Conservation (phyloP, 495 filamentous ascomycete genomes). For the Trichocladium uniseriatum region DNA sequence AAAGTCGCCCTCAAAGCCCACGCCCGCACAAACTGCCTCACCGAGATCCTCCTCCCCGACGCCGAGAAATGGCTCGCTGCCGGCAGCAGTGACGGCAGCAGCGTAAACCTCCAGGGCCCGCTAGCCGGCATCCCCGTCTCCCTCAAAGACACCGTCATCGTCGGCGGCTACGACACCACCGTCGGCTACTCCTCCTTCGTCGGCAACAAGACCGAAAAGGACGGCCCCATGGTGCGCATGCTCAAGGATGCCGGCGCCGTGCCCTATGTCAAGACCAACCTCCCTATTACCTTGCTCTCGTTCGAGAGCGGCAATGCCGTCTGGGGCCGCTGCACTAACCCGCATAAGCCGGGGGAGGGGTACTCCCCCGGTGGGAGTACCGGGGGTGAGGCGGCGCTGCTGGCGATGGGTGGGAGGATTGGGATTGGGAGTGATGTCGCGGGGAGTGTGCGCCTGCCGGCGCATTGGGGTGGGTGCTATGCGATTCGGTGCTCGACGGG, state of each 20-base stretch:
- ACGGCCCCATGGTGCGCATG: constrained; percentile 67
- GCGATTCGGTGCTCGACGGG: constrained; percentile 88
- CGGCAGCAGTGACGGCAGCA: constrained; percentile 18
- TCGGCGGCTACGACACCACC: constrained; percentile 77
- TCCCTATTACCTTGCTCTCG: constrained; percentile 83
- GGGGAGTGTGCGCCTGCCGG: constrained; percentile 80
- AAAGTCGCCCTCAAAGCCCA: constrained; percentile 83
- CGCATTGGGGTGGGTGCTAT: constrained; percentile 88
- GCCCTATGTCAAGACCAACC: constrained; percentile 90
- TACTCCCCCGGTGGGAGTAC: constrained; percentile 92
- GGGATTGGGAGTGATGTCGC: constrained; percentile 93
- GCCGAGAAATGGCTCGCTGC: constrained; percentile 64
- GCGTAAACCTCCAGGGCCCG: constrained; percentile 68
- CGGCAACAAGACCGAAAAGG: constrained; percentile 51
- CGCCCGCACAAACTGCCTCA: constrained; percentile 80
- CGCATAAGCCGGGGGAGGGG: constrained; percentile 66
- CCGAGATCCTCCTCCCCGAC: constrained; percentile 73
- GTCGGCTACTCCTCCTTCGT: constrained; percentile 73
- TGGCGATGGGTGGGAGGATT: constrained; percentile 84
- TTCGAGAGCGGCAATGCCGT: constrained; percentile 92
- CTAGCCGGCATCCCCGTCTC: constrained; percentile 84
- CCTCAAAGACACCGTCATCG: constrained; percentile 78
- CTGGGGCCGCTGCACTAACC: constrained; percentile 75
- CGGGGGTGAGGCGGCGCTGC: constrained; percentile 77
- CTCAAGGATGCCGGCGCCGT: constrained; percentile 93